Base-by-base conservation (phyloP, 768 basidiomycete species). In the Collybiopsis luxurians region DNA sequence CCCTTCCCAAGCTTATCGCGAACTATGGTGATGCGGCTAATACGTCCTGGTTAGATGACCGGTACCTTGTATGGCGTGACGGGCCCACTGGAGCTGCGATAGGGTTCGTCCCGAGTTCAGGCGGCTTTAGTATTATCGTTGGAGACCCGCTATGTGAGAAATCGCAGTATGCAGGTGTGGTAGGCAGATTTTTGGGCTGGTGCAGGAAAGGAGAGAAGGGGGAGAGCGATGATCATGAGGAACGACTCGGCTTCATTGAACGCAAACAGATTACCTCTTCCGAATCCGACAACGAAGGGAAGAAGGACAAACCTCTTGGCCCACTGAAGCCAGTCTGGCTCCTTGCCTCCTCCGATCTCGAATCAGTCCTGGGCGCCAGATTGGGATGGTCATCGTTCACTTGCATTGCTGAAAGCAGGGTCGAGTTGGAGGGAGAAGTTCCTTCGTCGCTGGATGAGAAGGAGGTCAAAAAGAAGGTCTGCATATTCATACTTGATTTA, bases 1-100 rank as follows among this genome's bases (percentile, higher is more conserved):
- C 54, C 0, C 19, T 55, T 2, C 34, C 42, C 2, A 19, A 45
- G 0, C 24, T 55, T 0, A 55, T 55, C 21, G 54, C 54, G 2
- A 55, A 55, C 34, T 55, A 55, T 36, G 54, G 54, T 3, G 54
- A 55, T 36, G 54, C 54, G 10, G 43, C 54, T 2, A 55, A 55
- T 26, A 55, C 54, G 15, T 55, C 54, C 7, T 45, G 44, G 43
- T 24, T 55, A 5, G 54, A 55, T 38, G 54, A 55, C 34, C 27
- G 54, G 3, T 55, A 55, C 31, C n/a, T 38, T 17, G 28, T 55
- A 4, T 55, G 54, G 54, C 17, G 54, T 13, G 34, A 45, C 38
- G n/a, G 15, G 1, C 11, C 1, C 9, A 47, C 44, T 2, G 54
- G 54, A 0, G 54, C 1, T 0, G 54, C 54, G 5, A 26, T 46